Evolutionary conservation across 495 filamentous ascomycete species (phyloP).

Genomic region (Lasiosphaeriaceae sp.): DNA sequence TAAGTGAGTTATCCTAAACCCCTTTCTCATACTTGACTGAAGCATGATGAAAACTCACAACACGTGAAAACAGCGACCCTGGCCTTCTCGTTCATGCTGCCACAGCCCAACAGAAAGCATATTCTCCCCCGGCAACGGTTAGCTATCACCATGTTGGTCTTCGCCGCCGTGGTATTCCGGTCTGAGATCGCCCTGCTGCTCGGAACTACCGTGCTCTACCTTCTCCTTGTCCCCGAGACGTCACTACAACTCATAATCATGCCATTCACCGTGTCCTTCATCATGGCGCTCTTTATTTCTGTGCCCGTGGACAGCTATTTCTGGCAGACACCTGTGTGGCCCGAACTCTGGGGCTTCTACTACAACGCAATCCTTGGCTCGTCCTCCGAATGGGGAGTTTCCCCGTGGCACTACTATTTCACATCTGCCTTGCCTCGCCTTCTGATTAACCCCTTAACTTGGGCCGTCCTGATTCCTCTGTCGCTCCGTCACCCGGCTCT

Average conservation of each 20-base stretch:
- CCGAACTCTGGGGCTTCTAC: conserved; percentile 82
- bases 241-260: conserved; percentile 57
- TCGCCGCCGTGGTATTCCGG: conserved; percentile 83
- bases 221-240: conserved; percentile 54
- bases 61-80: conserved; percentile 51
- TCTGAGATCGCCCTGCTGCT: conserved; percentile 87
- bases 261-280: conserved; percentile 63
- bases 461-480: conserved; percentile 60
- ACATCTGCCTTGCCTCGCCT: conserved; percentile 75
- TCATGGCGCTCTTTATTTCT: conserved; percentile 59
- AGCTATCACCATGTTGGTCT: conserved; percentile 69
- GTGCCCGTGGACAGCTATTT: conserved; percentile 83
- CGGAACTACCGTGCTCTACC: conserved; percentile 48
- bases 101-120: conserved; percentile 32
- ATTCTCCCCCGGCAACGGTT: conserved; percentile 41
- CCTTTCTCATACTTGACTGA: background rate
- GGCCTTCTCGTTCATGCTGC: conserved; percentile 68
- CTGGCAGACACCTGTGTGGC: conserved; percentile 88
- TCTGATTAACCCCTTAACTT: conserved; percentile 70
- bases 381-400: conserved; percentile 81
- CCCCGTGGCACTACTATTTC: conserved; percentile 82
- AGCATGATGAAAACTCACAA: background rate
- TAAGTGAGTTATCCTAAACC: conserved; percentile 51
- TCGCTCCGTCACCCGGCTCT: conserved; percentile 53
- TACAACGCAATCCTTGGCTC: conserved; percentile 83